Percentiles rank a stretch among this genome's conserved stretches.
Evolutionary conservation across 1,284 basidiomycete species (phyloP).

Genomic region (Neonothopanus nambi): DNA sequence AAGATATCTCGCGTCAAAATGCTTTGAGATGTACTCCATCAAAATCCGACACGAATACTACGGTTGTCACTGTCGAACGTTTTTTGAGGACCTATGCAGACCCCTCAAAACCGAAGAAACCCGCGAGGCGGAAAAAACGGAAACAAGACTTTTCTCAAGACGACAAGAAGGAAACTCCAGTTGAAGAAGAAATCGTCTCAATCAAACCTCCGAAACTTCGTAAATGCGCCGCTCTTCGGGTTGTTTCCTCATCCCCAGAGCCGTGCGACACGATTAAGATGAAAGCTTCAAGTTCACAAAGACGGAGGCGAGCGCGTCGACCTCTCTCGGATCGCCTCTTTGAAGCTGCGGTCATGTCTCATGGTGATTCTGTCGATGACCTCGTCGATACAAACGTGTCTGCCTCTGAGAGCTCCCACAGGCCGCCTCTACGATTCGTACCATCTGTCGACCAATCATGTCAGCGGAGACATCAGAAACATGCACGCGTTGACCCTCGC

Average conservation of each 20-base stretch:
- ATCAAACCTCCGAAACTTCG: not conserved
- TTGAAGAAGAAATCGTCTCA: not conserved
- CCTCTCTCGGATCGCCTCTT: constrained; percentile 3
- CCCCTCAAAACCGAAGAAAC: not conserved
- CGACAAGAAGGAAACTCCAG: not conserved
- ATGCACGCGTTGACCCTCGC: constrained; percentile 3
- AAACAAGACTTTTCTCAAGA: too few relatives aligned
- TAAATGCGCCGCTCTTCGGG: not conserved
- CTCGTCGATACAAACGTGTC: constrained; percentile 3
- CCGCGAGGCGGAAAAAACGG: not conserved
- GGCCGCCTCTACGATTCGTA: too few relatives aligned
- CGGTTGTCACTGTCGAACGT: too few relatives aligned
- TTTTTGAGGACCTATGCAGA: not conserved
- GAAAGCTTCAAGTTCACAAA: not conserved
- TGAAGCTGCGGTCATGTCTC: constrained; percentile 6
- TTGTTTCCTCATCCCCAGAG: constrained; percentile 1
- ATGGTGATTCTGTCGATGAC: constrained; percentile 3
- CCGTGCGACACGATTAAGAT: not conserved
- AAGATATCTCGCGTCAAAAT: too few relatives aligned
- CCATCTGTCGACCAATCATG: too few relatives aligned
- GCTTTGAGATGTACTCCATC: too few relatives aligned
- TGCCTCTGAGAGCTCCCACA: too few relatives aligned
- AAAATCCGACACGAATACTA: too few relatives aligned
- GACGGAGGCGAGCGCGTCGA: not conserved
- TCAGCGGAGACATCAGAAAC: too few relatives aligned